Evolutionary conservation across 345 rosid species (phyloP), one percentile per base, ranked within the genome.

Genomic region (Pugionium dolabratum): DNA sequence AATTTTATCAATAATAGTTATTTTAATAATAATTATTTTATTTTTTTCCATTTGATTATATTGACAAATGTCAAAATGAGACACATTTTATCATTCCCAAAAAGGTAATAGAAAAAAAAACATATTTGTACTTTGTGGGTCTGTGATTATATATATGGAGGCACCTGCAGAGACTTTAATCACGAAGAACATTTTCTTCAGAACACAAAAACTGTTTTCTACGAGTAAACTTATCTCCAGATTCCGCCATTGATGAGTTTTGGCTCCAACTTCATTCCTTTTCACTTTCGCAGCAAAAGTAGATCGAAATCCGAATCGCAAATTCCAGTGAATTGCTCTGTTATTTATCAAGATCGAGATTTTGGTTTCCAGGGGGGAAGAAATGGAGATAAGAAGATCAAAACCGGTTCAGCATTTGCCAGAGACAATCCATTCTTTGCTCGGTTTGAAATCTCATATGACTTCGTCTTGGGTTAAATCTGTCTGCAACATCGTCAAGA

Each of bases 401-500:
- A 78, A 76, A 59, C 71, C 88, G 33, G 70, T 71, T 45, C 49
- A 35, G 52, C 71, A 78, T 36, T 79, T 86, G 1, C 79, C 79
- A 0, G 82, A 82, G 74, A 79, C 82, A n/a, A 78, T 89, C 53
- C 84, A 86, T 71, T 83, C 92, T 32, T 76, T 89, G 9, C 83
- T 86, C 26, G 96, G 88, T 63, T 64, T 82, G 26, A 85, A 86
- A 78, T 67, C 84, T 53, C 79, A 59, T 74, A 48, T 85, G 58
- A 86, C 79, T 45, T 80, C 86, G 52, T 64, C 66, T 69, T 89
- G 96, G 96, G 82, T 78, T 18, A 71, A 75, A 62, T 78, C 93
- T 11, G 91, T 86, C 39, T 79, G 84, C 66, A 79, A 80, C 62
- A 86, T 83, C 42, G 54, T 69, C 34, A 76, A 77, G 18, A 18